A percentile compares a stretch with the other conserved stretches of the same genome.
Evolutionary conservation across 2,329 filamentous ascomycete genomes (phyloP).

Genomic region (Rachicladosporium sp.): DNA sequence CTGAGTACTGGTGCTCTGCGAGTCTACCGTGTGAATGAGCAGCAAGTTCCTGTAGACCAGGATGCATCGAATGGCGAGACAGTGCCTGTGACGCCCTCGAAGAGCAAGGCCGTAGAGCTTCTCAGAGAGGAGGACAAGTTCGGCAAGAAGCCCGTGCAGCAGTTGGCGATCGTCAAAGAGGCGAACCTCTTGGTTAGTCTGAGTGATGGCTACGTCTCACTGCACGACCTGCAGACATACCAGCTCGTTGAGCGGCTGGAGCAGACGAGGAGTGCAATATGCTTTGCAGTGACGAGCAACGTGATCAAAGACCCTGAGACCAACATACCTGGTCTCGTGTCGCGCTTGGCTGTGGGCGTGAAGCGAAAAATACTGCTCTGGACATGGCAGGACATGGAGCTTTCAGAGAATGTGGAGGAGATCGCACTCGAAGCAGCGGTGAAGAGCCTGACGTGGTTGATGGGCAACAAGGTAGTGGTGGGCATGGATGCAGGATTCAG

Average conservation of each 20-base stretch:
- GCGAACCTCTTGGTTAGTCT: slow-evolving; percentile 82
- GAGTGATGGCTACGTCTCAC: slow-evolving; percentile 76
- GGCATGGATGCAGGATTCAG: slow-evolving; percentile 89
- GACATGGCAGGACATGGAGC: slow-evolving; percentile 93
- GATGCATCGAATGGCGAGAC: slow-evolving; percentile 19
- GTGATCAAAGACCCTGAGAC: slow-evolving; percentile 82
- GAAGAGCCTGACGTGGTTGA: slow-evolving; percentile 83
- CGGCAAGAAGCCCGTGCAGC: slow-evolving; percentile 77
- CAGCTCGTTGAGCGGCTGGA: slow-evolving; percentile 66
- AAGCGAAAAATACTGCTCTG: slow-evolving; percentile 83
- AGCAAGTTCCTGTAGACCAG: slow-evolving; percentile 19
- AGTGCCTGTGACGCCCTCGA: slow-evolving; percentile 29
- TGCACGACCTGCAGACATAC: slow-evolving; percentile 82
- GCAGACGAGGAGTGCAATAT: slow-evolving; percentile 75
- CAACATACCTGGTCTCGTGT: slow-evolving; percentile 85
- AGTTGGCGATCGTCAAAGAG: slow-evolving; percentile 91
- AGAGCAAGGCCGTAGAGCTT: slow-evolving; percentile 54
- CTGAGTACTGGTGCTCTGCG: slow-evolving; percentile 79
- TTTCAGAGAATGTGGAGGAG: slow-evolving; percentile 61
- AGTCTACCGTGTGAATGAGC: slow-evolving; percentile 81
- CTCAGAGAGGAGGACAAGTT: slow-evolving; percentile 91
- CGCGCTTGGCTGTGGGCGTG: slow-evolving; percentile 78
- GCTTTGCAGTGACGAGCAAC: slow-evolving; percentile 89
- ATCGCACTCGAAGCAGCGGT: slow-evolving; percentile 71
- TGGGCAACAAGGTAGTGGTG: slow-evolving; percentile 71